Conservation (phyloP, 2,329 filamentous ascomycete genomes). For the Amauroascus niger region DNA sequence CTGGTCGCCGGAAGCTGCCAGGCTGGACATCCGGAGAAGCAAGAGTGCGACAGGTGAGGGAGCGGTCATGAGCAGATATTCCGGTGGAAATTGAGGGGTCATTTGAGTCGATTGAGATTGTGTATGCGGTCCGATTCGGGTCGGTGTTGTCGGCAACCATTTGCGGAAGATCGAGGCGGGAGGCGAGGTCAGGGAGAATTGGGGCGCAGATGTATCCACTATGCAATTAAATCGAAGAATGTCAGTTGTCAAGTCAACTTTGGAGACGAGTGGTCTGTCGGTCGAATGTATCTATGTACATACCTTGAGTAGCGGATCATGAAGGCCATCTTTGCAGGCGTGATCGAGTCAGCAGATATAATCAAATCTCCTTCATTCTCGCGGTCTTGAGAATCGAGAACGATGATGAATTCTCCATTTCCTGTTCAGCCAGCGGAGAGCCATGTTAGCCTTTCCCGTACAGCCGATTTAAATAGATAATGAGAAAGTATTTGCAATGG, state of each 20-base stretch:
- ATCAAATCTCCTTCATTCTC: constrained; percentile 99
- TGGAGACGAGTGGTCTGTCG: neutral
- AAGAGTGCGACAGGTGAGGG: constrained; percentile 67
- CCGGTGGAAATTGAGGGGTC: constrained; percentile 70
- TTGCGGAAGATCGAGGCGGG: constrained; percentile 66
- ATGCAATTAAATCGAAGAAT: neutral
- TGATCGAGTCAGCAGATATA: constrained; percentile 77
- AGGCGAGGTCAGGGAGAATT: constrained; percentile 58
- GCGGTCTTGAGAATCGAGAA: constrained; percentile 82
- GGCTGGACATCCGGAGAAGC: constrained; percentile 54
- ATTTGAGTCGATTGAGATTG: constrained; percentile 72
- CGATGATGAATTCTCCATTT: constrained; percentile 85
- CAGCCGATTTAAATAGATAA: too few species aligned
- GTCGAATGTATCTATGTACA: neutral
- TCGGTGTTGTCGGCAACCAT: constrained; percentile 79
- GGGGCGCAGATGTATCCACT: constrained; percentile 87
- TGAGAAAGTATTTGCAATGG: neutral
- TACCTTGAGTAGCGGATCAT: constrained; percentile 76
- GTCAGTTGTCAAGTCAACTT: neutral
- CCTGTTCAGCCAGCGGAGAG: constrained; percentile 35
- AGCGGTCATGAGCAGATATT: constrained; percentile 80
- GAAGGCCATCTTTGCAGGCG: constrained; percentile 87
- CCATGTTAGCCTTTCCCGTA: constrained; percentile 15
- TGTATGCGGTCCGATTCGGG: constrained; percentile 85
- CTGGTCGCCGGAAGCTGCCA: constrained; percentile 65